Base-by-base conservation (phyloP, 225 moss, liverwort and hornwort species). In the Pseudoscleropodium purum region DNA sequence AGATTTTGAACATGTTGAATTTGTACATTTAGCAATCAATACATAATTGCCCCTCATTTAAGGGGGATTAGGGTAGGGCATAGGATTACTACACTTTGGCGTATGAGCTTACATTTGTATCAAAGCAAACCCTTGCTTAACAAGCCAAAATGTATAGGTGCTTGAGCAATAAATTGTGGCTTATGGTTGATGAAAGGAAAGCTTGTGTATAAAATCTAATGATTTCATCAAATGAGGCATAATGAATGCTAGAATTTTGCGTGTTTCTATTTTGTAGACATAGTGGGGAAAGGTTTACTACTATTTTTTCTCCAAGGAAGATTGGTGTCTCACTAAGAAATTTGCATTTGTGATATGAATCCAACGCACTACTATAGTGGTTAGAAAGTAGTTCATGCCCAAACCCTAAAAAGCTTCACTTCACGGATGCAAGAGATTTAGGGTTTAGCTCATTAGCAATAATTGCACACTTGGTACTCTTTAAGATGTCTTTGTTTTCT, bases 361-460 rank as follows among this genome's bases (percentile, higher is more conserved):
- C 10, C 3, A 45, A 3, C 0, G 11, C 0, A 1, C 18, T 30
- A 45, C n/a, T n/a, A n/a, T n/a, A n/a, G 6, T 45, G 4, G 17
- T 43, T 45, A 29, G 3, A 74, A 16, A 74, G 2, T 3, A 43
- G 1, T 27, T 9, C 1, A 10, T 29, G 21, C 57, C 9, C 1
- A 10, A 72, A 72, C 15, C 70, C 8, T 41, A 41, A 0, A 73
- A 43, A 45, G 5, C 27, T 72, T 73, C 18, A 75, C 47, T 75
- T 30, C 18, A 75, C 0, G 0, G 0, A 17, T 75, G 3, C 18
- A 74, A 45, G 18, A 18, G 9, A 6, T 74, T 73, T 27, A 73
- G 17, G 6, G 6, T 45, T 43, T 5, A 9, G 6, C 29, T 45
- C 74, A 74, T 30, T 30, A 45, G 9, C 17, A 73, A 16, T 73